Evolutionary conservation across 148 eudicot species (phyloP).

Genomic region (Camellia lanceoleosa): DNA sequence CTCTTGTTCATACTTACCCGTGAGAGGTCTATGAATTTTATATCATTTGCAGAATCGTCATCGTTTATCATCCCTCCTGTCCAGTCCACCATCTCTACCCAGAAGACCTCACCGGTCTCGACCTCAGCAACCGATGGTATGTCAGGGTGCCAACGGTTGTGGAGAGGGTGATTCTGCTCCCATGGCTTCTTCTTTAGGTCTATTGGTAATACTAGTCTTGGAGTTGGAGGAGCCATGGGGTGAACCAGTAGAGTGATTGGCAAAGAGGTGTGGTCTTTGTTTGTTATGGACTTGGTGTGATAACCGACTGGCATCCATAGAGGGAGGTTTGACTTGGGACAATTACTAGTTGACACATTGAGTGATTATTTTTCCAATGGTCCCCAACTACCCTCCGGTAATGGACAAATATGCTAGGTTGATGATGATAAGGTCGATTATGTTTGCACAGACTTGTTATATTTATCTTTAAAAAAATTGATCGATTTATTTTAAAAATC

Average conservation of each 20-base stretch:
- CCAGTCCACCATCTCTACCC: conserved; percentile 89
- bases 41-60: conserved; percentile 66
- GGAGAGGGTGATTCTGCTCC: conserved; percentile 67
- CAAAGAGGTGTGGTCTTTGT: not conserved
- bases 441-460: too few species aligned
- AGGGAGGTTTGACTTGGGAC: not conserved
- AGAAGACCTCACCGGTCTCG: conserved; percentile 52
- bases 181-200: conserved; percentile 71
- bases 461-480: too few species aligned
- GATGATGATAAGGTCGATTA: too few species aligned
- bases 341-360: conserved; percentile 21
- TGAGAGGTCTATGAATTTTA: conserved; percentile 69
- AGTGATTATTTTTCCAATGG: not conserved
- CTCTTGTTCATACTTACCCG: conserved; percentile 36
- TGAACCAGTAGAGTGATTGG: not conserved
- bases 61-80: conserved; percentile 69
- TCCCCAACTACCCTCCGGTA: not conserved
- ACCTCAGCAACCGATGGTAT: conserved; percentile 76
- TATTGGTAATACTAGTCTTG: conserved; percentile 52
- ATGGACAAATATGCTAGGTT: conserved; percentile 6
- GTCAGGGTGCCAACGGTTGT: conserved; percentile 92
- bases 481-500: too few species aligned
- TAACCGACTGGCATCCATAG: not conserved
- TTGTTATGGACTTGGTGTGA: not conserved
- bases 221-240: conserved; percentile 69